Percentiles rank a stretch among this genome's conserved stretches.
phyloP scores from a whole-genome alignment of 1,284 basidiomycete genomes.

The Trametes hirsuta region DNA sequence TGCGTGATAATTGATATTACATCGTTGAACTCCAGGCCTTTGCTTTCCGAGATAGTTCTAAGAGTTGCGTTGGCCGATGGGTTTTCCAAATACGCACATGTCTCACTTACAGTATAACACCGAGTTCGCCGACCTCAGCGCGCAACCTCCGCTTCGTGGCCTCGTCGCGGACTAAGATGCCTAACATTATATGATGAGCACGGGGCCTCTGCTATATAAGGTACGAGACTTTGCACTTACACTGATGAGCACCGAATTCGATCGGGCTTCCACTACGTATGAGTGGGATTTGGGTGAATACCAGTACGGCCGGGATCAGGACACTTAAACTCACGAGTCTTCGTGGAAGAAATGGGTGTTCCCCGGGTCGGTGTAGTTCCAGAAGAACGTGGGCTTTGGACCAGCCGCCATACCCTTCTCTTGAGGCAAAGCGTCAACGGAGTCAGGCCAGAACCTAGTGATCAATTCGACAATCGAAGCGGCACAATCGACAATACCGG shows the following conservation, averaged over 20 bases:
- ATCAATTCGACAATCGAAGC: conserved; percentile 67
- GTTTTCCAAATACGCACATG: not conserved
- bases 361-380: conserved; percentile 53
- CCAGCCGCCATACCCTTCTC: conserved; percentile 67
- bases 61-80: not conserved
- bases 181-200: conserved; percentile 36
- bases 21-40: conserved; percentile 76
- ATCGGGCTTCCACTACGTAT: conserved; percentile 49
- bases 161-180: conserved; percentile 71
- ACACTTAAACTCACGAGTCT: conserved; percentile 39
- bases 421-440: conserved; percentile 61
- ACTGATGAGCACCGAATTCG: conserved; percentile 73
- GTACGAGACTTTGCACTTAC: conserved; percentile 36
- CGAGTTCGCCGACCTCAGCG: conserved; percentile 61
- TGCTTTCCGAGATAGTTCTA: conserved; percentile 75
- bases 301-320: not conserved
- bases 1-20: conserved; percentile 38
- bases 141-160: conserved; percentile 51
- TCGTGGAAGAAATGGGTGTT: conserved; percentile 65
- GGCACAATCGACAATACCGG: conserved; percentile 67
- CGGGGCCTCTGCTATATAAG: not conserved
- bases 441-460: conserved; percentile 62
- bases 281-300: not conserved
- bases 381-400: conserved; percentile 62
- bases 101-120: conserved; percentile 58